Evolutionary conservation across 345 rosid genomes (phyloP).

Genomic region (Populus deltoides): DNA sequence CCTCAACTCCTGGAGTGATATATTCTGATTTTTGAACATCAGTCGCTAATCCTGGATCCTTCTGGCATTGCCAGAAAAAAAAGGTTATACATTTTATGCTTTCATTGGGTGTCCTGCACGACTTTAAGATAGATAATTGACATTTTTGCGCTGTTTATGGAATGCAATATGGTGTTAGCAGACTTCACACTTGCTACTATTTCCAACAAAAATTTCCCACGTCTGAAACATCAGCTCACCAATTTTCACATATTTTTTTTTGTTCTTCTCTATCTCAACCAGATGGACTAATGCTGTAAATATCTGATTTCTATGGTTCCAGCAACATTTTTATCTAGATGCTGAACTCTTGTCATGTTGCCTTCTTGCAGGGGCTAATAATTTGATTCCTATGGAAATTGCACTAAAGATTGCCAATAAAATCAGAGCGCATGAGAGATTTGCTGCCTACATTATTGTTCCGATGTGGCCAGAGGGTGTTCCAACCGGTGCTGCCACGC

Average conservation of each 20-base stretch:
- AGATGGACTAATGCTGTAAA: not conserved
- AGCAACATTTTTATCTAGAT: not conserved
- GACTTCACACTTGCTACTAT: not conserved
- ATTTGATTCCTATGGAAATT: slow-evolving; percentile 95
- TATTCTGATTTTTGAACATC: too few species aligned
- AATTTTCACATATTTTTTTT: not conserved
- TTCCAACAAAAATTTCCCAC: not conserved
- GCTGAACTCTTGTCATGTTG: not conserved
- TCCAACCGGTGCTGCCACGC: slow-evolving; percentile 88
- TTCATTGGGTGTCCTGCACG: not conserved
- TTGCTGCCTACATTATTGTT: slow-evolving; percentile 83
- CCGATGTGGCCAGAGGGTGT: slow-evolving; percentile 99
- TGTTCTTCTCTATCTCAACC: not conserved
- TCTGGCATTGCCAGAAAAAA: not conserved
- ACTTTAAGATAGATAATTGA: not conserved
- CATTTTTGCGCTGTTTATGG: not conserved
- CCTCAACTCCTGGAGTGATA: too few species aligned
- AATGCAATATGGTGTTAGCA: not conserved
- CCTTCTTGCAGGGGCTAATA: slow-evolving; percentile 71
- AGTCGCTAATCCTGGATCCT: not conserved
- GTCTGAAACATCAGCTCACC: not conserved
- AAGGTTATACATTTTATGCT: not conserved
- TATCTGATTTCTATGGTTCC: not conserved
- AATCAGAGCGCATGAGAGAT: slow-evolving; percentile 83
- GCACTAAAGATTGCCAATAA: slow-evolving; percentile 86